Evolutionary conservation across 1,139 yeast species (phyloP).

Genomic region (Chernovozyma sophiae-reginae): DNA sequence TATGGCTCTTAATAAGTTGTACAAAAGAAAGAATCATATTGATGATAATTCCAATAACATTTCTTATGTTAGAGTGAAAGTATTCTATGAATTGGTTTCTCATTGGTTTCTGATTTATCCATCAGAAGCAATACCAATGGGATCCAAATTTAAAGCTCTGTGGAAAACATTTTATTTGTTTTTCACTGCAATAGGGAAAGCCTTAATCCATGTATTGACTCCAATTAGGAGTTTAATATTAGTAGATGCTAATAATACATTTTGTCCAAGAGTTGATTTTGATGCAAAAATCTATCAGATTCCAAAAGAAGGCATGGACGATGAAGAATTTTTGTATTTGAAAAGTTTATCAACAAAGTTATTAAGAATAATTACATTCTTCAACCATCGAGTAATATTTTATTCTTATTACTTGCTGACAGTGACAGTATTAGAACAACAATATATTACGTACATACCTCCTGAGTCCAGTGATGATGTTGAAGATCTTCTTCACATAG

Average conservation of each 20-base stretch:
- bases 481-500: slow-evolving; percentile 20
- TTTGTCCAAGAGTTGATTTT: slow-evolving; percentile 31
- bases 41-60: slow-evolving; percentile 14
- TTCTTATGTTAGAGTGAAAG: slow-evolving; percentile 20
- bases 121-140: slow-evolving; percentile 28
- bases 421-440: slow-evolving; percentile 17
- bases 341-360: slow-evolving; percentile 16
- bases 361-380: slow-evolving; percentile 24
- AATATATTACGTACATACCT: slow-evolving; percentile 14
- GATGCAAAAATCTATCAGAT: slow-evolving; percentile 20
- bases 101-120: slow-evolving; percentile 37
- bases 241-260: slow-evolving; percentile 32
- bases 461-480: slow-evolving; percentile 7
- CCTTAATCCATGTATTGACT: slow-evolving; percentile 29
- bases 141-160: slow-evolving; percentile 24
- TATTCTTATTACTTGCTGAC: slow-evolving; percentile 24
- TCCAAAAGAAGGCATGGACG: background rate
- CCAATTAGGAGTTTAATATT: slow-evolving; percentile 32
- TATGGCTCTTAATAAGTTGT: slow-evolving; percentile 20
- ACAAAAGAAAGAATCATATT: slow-evolving; percentile 14
- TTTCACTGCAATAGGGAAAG: slow-evolving; percentile 32
- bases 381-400: slow-evolving; percentile 24
- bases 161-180: slow-evolving; percentile 33
- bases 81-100: slow-evolving; percentile 29
- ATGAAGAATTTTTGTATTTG: slow-evolving; percentile 8